Percentiles rank a stretch among this genome's conserved stretches.
Evolutionary conservation across 108 stramenopile genomes (phyloP).

Genomic region (Cylindrotheca fusiformis): DNA sequence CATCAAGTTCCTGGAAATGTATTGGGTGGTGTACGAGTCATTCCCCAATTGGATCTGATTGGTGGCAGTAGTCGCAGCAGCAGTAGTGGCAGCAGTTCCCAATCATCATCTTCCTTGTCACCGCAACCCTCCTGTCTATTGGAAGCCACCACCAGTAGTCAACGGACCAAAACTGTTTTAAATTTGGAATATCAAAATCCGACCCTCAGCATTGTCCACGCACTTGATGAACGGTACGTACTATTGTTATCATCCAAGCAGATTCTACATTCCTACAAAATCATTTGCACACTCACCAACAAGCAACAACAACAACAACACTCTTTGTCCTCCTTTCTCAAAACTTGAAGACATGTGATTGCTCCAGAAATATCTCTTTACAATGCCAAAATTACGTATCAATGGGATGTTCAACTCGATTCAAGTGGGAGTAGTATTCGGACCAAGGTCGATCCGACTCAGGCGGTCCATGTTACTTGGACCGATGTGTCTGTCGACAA

Average conservation of each 20-base stretch:
- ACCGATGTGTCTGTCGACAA: constrained; percentile 31
- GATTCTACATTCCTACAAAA: not conserved
- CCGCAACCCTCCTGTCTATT: constrained; percentile 30
- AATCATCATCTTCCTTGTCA: too few relatives aligned
- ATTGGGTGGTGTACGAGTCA: constrained; percentile 29
- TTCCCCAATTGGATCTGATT: constrained; percentile 33
- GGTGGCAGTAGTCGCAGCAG: too few relatives aligned
- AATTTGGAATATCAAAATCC: constrained; percentile 47
- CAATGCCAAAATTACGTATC: constrained; percentile 46
- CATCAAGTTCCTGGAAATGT: constrained; percentile 11
- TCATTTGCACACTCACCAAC: not conserved
- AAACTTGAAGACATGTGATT: constrained; percentile 39
- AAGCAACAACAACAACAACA: not conserved
- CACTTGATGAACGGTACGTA: constrained; percentile 41
- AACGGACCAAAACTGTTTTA: constrained; percentile 46
- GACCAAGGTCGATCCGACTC: constrained; percentile 51
- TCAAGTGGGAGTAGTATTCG: constrained; percentile 21
- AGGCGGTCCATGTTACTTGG: constrained; percentile 47
- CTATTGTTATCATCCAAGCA: not conserved
- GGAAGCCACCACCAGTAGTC: constrained; percentile 40
- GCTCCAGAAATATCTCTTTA: constrained; percentile 49
- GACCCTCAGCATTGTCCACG: constrained; percentile 42
- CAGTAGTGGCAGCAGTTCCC: too few relatives aligned
- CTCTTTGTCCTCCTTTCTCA: not conserved
- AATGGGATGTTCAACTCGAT: constrained; percentile 44